Evolutionary conservation across 495 filamentous ascomycete genomes (phyloP).

Genomic region (Penicillium alfredii): DNA sequence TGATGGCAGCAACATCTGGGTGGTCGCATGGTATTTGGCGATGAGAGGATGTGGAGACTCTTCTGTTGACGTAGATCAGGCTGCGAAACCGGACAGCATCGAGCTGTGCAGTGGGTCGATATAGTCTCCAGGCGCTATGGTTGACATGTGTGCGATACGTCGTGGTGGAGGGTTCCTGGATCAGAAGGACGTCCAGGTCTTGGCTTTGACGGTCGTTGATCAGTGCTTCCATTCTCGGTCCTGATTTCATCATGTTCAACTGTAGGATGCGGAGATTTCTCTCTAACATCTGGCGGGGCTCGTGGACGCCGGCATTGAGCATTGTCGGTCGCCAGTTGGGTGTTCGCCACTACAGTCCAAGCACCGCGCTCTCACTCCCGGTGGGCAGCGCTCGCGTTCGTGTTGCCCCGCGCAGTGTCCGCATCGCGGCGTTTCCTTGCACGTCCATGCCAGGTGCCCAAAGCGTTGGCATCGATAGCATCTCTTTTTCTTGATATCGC

Average conservation of each 20-base stretch:
- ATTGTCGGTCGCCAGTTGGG: slow-evolving; percentile 15
- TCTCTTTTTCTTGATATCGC: slow-evolving; percentile 18
- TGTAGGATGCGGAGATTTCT: slow-evolving; percentile 23
- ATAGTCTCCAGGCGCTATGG: slow-evolving; percentile 24
- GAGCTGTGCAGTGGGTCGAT: slow-evolving; percentile 11
- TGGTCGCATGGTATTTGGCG: slow-evolving; percentile 21
- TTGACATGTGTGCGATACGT: slow-evolving; percentile 21
- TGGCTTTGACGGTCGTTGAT: slow-evolving; percentile 25
- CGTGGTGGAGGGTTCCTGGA: slow-evolving; percentile 22
- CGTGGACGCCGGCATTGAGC: slow-evolving; percentile 5
- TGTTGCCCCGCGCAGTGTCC: slow-evolving; percentile 23
- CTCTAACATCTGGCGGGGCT: slow-evolving; percentile 12
- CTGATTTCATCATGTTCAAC: slow-evolving; percentile 25
- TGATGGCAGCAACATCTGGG: slow-evolving; percentile 18
- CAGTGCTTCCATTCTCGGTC: slow-evolving; percentile 23
- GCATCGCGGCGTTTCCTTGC: slow-evolving; percentile 22
- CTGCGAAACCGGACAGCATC: slow-evolving; percentile 12
- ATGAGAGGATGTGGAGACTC: slow-evolving; percentile 21
- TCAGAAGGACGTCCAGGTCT: slow-evolving; percentile 21
- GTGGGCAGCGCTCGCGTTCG: slow-evolving; percentile 13
- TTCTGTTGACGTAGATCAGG: slow-evolving; percentile 21
- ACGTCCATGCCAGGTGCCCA: slow-evolving; percentile 27
- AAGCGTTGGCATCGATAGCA: slow-evolving; percentile 25
- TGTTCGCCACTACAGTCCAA: slow-evolving; percentile 20
- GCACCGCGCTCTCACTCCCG: slow-evolving; percentile 16